Base-by-base conservation (phyloP, 768 basidiomycete genomes). In the Hirschioporus abietinus region DNA sequence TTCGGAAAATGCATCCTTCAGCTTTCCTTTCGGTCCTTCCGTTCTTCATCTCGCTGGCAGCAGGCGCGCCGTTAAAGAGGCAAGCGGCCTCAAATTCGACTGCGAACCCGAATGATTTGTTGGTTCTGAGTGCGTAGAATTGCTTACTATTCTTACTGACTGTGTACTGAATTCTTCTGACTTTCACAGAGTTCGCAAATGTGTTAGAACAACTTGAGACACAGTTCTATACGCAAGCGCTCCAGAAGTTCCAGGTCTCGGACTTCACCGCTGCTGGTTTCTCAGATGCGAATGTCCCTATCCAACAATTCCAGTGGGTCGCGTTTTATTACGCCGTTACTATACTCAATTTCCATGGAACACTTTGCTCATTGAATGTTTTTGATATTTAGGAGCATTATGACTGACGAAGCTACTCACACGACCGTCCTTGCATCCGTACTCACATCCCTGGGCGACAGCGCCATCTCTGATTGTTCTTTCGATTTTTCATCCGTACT, bases 121-220 rank as follows among this genome's bases (percentile, higher is more conserved):
- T 86, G 71, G 87, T 89, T 27, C 80, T 88, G 74, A 80, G 89
- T 90, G 76, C 71, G 88, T 84, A 17, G 35, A 15, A 9, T 30
- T 35, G 62, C 30, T 27, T 35, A 1, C n/a, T 42, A n/a, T 58
- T 27, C 7, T 57, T 23, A 52, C 9, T n/a, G 27, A 0, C 24
- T 15, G 10, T 61, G 64, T 36, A 20, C n/a, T 63, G 26, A n/a
- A 25, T 34, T 24, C 61, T 64, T 34, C 52, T 8, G 30, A 30
- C 8, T 26, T 35, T 66, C 52, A 30, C 66, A 93, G 92, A 87
- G 73, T 93, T 93, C 69, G 90, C 91, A 60, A 80, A 87, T 73
- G 86, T 90, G 63, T 80, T 93, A 59, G 92, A 93, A 74, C 84
- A 88, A 69, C 79, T 93, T 18, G 92, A 93, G 75, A 82, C 82